A percentile compares a stretch with the other conserved stretches of the same genome.
Evolutionary conservation across 495 filamentous ascomycete genomes (phyloP).

Genomic region (Neurospora sp.): DNA sequence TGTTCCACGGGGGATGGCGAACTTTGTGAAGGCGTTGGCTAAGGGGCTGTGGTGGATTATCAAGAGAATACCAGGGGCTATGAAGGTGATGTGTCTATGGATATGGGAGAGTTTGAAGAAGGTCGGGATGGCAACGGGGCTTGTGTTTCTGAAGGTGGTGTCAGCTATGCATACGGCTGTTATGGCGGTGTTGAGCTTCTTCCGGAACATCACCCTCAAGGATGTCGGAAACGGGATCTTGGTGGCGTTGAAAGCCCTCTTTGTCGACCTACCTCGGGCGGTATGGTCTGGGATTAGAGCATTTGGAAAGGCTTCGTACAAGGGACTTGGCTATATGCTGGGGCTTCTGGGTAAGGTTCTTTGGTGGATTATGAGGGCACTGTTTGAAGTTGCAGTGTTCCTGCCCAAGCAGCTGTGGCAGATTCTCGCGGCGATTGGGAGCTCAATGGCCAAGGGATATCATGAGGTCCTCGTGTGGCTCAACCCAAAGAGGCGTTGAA

Average conservation of each 20-base stretch:
- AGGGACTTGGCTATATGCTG: conserved; percentile 19
- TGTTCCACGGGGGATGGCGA: conserved; percentile 13
- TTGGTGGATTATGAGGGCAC: conserved; percentile 14
- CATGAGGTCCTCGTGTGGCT: conserved; percentile 33
- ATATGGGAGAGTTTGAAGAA: conserved; percentile 21
- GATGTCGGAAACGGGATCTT: conserved; percentile 29
- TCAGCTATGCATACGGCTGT: conserved; percentile 29
- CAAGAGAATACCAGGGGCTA: conserved; percentile 20
- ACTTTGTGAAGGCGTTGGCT: conserved; percentile 7
- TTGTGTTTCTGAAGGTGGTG: conserved; percentile 17
- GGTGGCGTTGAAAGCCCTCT: conserved; percentile 20
- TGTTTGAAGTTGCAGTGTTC: conserved; percentile 21
- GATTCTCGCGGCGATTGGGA: conserved; percentile 21
- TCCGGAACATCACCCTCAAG: conserved; percentile 26
- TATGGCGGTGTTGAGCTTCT: conserved; percentile 24
- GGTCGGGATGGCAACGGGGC: conserved; percentile 16
- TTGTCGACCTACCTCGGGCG: conserved; percentile 22
- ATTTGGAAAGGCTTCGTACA: conserved; percentile 14
- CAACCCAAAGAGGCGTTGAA: conserved; percentile 24
- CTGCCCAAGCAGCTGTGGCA: conserved; percentile 26
- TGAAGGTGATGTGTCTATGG: conserved; percentile 21
- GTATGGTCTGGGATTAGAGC: conserved; percentile 16
- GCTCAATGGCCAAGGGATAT: conserved; percentile 23
- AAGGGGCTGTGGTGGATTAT: conserved; percentile 13
- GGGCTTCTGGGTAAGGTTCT: conserved; percentile 21